Evolutionary conservation across 768 basidiomycete species (phyloP).

Genomic region (Trametes coccinea): DNA sequence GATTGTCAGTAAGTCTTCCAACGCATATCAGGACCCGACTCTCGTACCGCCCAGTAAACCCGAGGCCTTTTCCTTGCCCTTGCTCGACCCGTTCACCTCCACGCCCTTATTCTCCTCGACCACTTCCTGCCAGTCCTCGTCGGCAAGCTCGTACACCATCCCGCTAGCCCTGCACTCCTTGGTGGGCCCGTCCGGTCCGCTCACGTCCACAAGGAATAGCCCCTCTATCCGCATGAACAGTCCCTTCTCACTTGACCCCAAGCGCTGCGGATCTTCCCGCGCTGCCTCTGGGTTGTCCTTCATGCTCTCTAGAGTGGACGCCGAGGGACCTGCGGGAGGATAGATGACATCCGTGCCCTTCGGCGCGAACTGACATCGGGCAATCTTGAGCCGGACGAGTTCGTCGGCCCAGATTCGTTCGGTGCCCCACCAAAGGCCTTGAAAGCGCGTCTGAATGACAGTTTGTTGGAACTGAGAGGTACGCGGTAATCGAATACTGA

Average conservation of each 20-base stretch:
- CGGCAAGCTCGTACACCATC: slow-evolving; percentile 76
- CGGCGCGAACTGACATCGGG: slow-evolving; percentile 67
- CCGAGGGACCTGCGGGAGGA: slow-evolving; percentile 58
- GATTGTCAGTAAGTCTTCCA: too few relatives aligned
- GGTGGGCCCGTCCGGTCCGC: slow-evolving; percentile 42
- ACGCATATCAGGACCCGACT: neutral
- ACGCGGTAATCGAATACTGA: slow-evolving; percentile 29
- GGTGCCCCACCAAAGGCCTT: slow-evolving; percentile 88
- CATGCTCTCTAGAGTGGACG: slow-evolving; percentile 35
- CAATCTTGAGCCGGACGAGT: slow-evolving; percentile 74
- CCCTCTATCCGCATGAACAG: slow-evolving; percentile 73
- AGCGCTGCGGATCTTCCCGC: slow-evolving; percentile 17
- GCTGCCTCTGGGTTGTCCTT: slow-evolving; percentile 29
- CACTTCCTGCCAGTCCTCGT: slow-evolving; percentile 62
- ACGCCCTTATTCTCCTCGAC: slow-evolving; percentile 5
- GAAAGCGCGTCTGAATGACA: slow-evolving; percentile 59
- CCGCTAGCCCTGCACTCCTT: slow-evolving; percentile 71
- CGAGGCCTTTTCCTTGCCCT: slow-evolving; percentile 35
- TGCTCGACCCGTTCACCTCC: slow-evolving; percentile 25
- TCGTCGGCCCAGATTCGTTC: slow-evolving; percentile 89
- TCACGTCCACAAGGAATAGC: slow-evolving; percentile 61
- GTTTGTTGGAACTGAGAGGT: slow-evolving; percentile 26
- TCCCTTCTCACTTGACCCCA: slow-evolving; percentile 59
- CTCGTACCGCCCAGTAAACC: neutral
- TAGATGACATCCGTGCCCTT: slow-evolving; percentile 58